Percentiles rank a stretch among this genome's conserved stretches.
Conservation (phyloP, 768 basidiomycete species). For the Macrolepiota albuminosa region DNA sequence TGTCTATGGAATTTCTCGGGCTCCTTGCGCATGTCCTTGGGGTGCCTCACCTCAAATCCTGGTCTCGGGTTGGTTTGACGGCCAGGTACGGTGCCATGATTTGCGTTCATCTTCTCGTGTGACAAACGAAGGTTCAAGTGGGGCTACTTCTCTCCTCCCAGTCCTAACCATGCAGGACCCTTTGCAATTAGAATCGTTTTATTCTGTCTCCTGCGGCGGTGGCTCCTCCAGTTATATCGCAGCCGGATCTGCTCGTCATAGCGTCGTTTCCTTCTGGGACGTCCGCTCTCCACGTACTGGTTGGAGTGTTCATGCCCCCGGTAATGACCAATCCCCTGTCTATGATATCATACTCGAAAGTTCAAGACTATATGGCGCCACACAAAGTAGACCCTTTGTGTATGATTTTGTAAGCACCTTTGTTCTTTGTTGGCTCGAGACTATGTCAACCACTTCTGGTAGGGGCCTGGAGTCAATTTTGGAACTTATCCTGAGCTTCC, state of each 20-base stretch:
- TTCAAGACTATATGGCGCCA: slow-evolving; percentile 74
- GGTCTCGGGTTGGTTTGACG: slow-evolving; percentile 82
- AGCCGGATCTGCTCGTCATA: slow-evolving; percentile 73
- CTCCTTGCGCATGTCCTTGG: slow-evolving; percentile 60
- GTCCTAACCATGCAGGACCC: slow-evolving; percentile 62
- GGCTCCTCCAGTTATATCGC: slow-evolving; percentile 62
- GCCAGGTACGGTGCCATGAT: slow-evolving; percentile 69
- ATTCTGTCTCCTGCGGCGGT: slow-evolving; percentile 71
- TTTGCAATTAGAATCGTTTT: slow-evolving; percentile 69
- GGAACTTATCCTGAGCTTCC: slow-evolving; percentile 45
- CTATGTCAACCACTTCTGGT: background rate
- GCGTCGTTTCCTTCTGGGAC: slow-evolving; percentile 81
- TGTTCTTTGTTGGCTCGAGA: background rate
- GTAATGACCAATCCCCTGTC: slow-evolving; percentile 75
- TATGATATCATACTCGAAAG: slow-evolving; percentile 73
- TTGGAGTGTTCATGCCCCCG: slow-evolving; percentile 79
- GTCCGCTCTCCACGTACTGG: slow-evolving; percentile 56
- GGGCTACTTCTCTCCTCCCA: slow-evolving; percentile 42
- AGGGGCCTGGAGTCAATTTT: slow-evolving; percentile 54
- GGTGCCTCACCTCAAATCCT: slow-evolving; percentile 68
- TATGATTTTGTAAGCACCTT: slow-evolving; percentile 59
- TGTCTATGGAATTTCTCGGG: slow-evolving; percentile 66
- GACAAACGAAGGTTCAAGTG: slow-evolving; percentile 5
- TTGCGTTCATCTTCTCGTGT: slow-evolving; percentile 47
- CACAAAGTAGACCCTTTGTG: slow-evolving; percentile 72